These are phyloP conservation scores for Scheffersomyces titani DNA, from an alignment of 1,139 yeast genomes.

Conservation along the genomic window DNA sequence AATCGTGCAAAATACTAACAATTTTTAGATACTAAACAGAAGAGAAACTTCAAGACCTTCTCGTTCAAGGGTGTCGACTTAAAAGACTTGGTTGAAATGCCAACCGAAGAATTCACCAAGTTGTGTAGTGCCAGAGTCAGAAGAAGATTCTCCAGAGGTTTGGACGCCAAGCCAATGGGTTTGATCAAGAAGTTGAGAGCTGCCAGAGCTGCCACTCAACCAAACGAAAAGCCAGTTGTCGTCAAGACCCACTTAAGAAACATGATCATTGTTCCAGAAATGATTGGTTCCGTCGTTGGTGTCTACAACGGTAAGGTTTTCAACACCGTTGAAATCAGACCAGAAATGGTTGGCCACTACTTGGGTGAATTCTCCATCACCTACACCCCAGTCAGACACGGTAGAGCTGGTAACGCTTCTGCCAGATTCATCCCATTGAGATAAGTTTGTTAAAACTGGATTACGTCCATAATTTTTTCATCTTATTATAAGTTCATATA, in stretches of 20 bases:
- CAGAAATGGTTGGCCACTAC: constrained; percentile 99
- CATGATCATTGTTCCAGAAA: constrained; percentile 99
- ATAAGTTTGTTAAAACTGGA: constrained; percentile 22
- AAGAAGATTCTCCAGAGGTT: constrained; percentile 99
- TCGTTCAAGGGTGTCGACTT: constrained; percentile 99
- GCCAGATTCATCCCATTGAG: constrained; percentile 76
- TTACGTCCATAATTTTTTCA: constrained; percentile 2
- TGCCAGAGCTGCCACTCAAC: constrained; percentile 90
- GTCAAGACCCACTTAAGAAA: constrained; percentile 99
- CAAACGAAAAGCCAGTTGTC: constrained; percentile 95
- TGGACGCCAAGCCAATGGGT: constrained; percentile 94
- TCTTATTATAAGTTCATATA: constrained; percentile 4
- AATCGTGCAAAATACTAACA: constrained; percentile 28
- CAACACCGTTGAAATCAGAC: constrained; percentile 98
- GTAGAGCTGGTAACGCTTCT: constrained; percentile 97
- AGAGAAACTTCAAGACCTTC: constrained; percentile 95
- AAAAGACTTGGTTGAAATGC: constrained; percentile 89
- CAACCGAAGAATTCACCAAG: constrained; percentile 96
- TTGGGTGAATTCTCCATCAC: constrained; percentile 99
- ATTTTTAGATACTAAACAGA: constrained; percentile 65
- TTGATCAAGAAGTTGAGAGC: constrained; percentile 97
- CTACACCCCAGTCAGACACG: constrained; percentile 99
- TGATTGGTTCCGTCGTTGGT: constrained; percentile 99
- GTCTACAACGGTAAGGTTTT: constrained; percentile 99
- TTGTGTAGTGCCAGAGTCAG: constrained; percentile 98